Percentiles rank a stretch among this genome's conserved stretches.
Evolutionary conservation across 331 rosid species (phyloP).

Genomic region (Malus hybrid): DNA sequence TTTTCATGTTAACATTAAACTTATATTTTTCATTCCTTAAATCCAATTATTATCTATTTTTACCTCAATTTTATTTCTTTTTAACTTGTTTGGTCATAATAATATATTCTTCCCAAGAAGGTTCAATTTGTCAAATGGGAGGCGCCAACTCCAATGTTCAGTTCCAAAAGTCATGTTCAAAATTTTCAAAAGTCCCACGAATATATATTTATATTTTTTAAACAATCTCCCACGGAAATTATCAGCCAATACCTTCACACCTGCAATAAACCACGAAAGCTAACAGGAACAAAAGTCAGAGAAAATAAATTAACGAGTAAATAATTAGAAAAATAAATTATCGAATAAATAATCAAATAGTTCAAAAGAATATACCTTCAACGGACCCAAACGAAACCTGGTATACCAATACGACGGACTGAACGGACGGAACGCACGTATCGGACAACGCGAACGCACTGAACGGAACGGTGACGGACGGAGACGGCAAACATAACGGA

Average conservation of each 20-base stretch:
- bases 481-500: slow-evolving; percentile 9
- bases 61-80: neutral
- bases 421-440: slow-evolving; percentile 24
- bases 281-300: neutral
- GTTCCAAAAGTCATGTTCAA: neutral
- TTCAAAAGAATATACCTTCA: slow-evolving; percentile 38
- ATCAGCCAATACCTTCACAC: neutral
- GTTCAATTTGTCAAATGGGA: neutral
- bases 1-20: too few species aligned
- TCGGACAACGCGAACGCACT: slow-evolving; percentile 28
- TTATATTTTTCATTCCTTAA: neutral
- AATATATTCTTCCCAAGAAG: neutral
- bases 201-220: too few species aligned
- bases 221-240: neutral
- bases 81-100: neutral
- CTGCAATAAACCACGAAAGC: slow-evolving; percentile 2
- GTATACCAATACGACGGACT: slow-evolving; percentile 18
- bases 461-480: slow-evolving; percentile 14
- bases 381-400: slow-evolving; percentile 1
- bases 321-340: neutral
- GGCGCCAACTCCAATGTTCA: neutral
- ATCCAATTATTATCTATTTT: neutral
- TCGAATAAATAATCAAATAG: neutral
- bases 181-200: neutral
- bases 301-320: too few species aligned